Base-by-base conservation (phyloP, 2,329 filamentous ascomycete genomes). In the Xylariomycetidae sp. region DNA sequence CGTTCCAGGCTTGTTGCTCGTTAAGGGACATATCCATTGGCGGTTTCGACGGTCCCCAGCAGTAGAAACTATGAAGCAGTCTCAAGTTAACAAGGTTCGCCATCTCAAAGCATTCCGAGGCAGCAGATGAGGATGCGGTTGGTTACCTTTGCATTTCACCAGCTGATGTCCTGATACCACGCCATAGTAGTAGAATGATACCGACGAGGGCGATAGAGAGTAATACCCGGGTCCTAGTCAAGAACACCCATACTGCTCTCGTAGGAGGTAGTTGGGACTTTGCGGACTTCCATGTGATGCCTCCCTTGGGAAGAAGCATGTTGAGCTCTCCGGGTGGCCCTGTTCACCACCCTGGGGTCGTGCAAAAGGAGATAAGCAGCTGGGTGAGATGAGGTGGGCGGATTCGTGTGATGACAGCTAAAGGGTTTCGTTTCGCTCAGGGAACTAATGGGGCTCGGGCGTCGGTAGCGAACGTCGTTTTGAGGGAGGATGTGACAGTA, bases 1-100 rank as follows among this genome's bases (percentile, higher is more conserved):
- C 80, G 48, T 85, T 83, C 92, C 92, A 98, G 45, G 87, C 76
- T 42, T 82, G 82, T 61, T 90, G 83, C 58, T 98, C 92, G 58
- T 96, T 96, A 36, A 83, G 69, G 26, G 85, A 79, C 88, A 98
- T 95, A 45, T 92, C 80, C 80, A 94, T 94, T 33, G 92, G 92
- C n/a, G 92, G 79, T 69, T 94, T 96, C 16, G 84, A 79, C 11
- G 92, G 90, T 10, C 92, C 92, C 76, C 88, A 97, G 70, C 92
- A 98, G 66, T 95, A 94, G 65, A 94, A 96, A 65, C 90, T 97
- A 55, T 43, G 43, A 23, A 22, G 37, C 37, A 32, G 20, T 26
- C 28, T 19, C 16, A 38, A 16, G 47, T 54, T 36, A 54, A 44
- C 19, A 41, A 20, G 35, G 31, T 32, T 34, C 27, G 37, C 40